Evolutionary conservation across 2,329 filamentous ascomycete species (phyloP), one percentile per base, ranked within the genome.

Genomic region (Malbranchea zuffiana): DNA sequence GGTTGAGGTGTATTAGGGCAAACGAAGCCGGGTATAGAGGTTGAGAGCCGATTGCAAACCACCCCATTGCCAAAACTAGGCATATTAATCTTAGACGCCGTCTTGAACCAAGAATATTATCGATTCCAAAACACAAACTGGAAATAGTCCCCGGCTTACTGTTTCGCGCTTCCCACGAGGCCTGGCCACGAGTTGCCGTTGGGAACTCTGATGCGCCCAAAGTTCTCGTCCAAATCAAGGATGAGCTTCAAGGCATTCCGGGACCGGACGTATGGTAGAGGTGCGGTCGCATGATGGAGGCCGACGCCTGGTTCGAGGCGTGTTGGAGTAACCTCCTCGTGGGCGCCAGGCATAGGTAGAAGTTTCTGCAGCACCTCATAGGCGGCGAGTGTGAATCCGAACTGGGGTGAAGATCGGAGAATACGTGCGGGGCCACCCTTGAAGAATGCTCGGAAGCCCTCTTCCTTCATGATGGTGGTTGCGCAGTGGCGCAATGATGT

Each of bases 401-500:
- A 98, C 58, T 98, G 90, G 11, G 90, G 90, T 8, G 86, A 95
- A 1, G 86, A 95, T 53, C 90, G 81, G 58, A 96, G 64, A 54
- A 98, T 92, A 68, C 90, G 84, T 6, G 90, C 90, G 1, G 88
- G 87, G 1, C 90, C 90, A 49, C 90, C 90, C 71, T 96, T 96
- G 78, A 96, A 98, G 71, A 98, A 98, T 17, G 90, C 90, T 45
- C 73, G 76, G 73, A 95, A 88, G 7, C 90, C 90, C 63, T 98
- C 90, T 59, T 96, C 83, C 59, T 79, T 77, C 67, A 72, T 80
- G 51, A 98, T 82, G 10, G 84, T 93, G 51, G 64, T 64, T 24
- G 90, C 90, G 37, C 80, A 83, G 63, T 98, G 85, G 39, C 85
- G 76, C 32, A 98, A 72, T 31, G 82, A 83, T 27, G 75, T 90